Evolutionary conservation across 805 yeast genomes (phyloP).

Genomic region (Barnettozyma californica): DNA sequence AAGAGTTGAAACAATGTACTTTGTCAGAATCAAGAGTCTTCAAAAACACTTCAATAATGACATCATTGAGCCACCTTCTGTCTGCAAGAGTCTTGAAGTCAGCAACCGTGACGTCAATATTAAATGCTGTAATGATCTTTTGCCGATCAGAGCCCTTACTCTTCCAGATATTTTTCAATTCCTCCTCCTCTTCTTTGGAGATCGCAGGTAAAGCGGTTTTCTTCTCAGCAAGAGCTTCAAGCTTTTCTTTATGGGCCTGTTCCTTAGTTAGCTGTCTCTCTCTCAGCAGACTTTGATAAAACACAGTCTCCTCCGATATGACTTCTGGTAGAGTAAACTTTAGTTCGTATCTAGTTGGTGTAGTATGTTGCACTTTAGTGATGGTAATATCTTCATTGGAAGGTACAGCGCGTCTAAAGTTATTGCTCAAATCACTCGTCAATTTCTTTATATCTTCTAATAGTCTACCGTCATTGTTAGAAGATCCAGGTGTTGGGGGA

Average conservation of each 20-base stretch:
- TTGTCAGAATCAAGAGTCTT: slow-evolving; percentile 29
- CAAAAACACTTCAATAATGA: slow-evolving; percentile 79
- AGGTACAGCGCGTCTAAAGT: background rate
- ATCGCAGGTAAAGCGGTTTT: slow-evolving; percentile 12
- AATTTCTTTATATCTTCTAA: slow-evolving; percentile 2
- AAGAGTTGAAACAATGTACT: slow-evolving; percentile 78
- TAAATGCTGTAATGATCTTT: slow-evolving; percentile 26
- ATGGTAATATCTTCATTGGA: slow-evolving; percentile 10
- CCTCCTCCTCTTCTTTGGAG: slow-evolving; percentile 18
- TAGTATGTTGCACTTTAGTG: slow-evolving; percentile 17
- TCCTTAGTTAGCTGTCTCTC: slow-evolving; percentile 36
- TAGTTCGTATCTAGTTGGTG: slow-evolving; percentile 17
- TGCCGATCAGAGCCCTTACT: slow-evolving; percentile 22
- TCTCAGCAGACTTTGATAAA: slow-evolving; percentile 38
- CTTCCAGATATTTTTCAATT: slow-evolving; percentile 26
- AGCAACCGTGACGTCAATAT: slow-evolving; percentile 54
- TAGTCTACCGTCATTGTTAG: slow-evolving; percentile 1
- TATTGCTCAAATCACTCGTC: slow-evolving; percentile 4
- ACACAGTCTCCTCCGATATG: slow-evolving; percentile 34
- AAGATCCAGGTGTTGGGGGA: slow-evolving; percentile 23
- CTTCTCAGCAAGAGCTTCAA: slow-evolving; percentile 9
- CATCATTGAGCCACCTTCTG: slow-evolving; percentile 85
- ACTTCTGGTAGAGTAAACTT: slow-evolving; percentile 25
- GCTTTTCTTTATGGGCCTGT: slow-evolving; percentile 30
- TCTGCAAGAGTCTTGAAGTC: slow-evolving; percentile 72